A percentile compares a stretch with the other conserved stretches of the same genome.
phyloP scores from a whole-genome alignment of 2,329 filamentous ascomycete genomes.

The Ophiostoma piceae region DNA sequence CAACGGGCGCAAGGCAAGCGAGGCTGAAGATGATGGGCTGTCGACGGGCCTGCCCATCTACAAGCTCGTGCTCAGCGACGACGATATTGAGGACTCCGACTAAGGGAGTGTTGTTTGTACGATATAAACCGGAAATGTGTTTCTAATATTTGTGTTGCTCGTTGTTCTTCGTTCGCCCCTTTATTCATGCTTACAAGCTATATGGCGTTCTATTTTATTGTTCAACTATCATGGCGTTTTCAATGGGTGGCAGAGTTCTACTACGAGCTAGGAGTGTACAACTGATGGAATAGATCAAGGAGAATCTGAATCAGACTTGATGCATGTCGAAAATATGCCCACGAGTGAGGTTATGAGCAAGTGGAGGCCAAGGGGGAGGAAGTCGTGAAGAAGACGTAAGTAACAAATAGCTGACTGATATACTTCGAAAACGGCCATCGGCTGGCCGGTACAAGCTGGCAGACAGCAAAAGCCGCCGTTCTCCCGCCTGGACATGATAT shows the following conservation, averaged over 20 bases:
- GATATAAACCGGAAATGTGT: background rate
- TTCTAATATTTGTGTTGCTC: background rate
- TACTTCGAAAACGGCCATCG: background rate
- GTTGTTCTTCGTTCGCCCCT: background rate
- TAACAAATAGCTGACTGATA: background rate
- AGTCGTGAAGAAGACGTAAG: no score
- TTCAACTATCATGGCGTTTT: background rate
- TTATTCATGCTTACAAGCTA: background rate
- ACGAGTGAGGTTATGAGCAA: background rate
- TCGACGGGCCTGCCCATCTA: slow-evolving; percentile 44
- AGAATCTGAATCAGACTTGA: background rate
- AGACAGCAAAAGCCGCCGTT: background rate
- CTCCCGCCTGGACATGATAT: background rate
- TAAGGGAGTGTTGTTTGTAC: background rate
- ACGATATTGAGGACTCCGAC: slow-evolving; percentile 71
- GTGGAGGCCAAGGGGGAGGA: background rate
- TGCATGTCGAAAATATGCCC: background rate
- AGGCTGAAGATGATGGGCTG: slow-evolving; percentile 35
- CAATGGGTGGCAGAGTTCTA: background rate
- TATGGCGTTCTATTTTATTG: background rate
- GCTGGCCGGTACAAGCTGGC: background rate
- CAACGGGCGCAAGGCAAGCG: slow-evolving; percentile 30
- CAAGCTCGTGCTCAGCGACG: slow-evolving; percentile 70
- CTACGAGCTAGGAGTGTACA: background rate
- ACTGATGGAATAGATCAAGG: background rate